A percentile compares a stretch with the other conserved stretches of the same genome.
Evolutionary conservation across 257 asterid genomes (phyloP).

Genomic region (Leonotis leonurus): DNA sequence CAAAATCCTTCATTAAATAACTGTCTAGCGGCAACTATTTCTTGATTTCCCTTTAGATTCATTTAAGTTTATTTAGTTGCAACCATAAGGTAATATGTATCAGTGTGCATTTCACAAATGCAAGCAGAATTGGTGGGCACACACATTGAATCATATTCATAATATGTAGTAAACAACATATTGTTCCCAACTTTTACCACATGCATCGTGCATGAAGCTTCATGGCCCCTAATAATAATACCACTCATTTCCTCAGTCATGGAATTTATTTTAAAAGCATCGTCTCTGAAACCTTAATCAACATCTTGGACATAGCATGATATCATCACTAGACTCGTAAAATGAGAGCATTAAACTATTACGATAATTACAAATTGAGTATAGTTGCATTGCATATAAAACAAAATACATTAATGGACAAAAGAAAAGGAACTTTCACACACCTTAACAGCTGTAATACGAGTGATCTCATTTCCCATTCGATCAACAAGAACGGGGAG

Average conservation of each 20-base stretch:
- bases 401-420: slow-evolving; percentile 11
- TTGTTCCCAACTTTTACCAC: not conserved
- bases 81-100: not conserved
- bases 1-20: too few species aligned
- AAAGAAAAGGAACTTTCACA: slow-evolving; percentile 16
- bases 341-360: not conserved
- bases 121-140: not conserved
- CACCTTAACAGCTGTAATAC: slow-evolving; percentile 99
- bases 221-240: not conserved
- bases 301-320: not conserved
- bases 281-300: not conserved
- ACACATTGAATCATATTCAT: not conserved
- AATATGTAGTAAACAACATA: not conserved
- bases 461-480: slow-evolving; percentile 97
- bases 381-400: not conserved
- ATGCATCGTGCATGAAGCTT: slow-evolving; percentile 2
- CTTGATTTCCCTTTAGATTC: not conserved
- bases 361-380: not conserved
- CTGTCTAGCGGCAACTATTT: not conserved
- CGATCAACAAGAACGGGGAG: slow-evolving; percentile 99
- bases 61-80: not conserved
- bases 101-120: not conserved
- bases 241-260: slow-evolving; percentile 6
- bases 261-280: not conserved
- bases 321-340: not conserved